Evolutionary conservation across 2,329 filamentous ascomycete genomes (phyloP), one percentile per base, ranked within the genome.

Genomic region (Claviceps maximensis): DNA sequence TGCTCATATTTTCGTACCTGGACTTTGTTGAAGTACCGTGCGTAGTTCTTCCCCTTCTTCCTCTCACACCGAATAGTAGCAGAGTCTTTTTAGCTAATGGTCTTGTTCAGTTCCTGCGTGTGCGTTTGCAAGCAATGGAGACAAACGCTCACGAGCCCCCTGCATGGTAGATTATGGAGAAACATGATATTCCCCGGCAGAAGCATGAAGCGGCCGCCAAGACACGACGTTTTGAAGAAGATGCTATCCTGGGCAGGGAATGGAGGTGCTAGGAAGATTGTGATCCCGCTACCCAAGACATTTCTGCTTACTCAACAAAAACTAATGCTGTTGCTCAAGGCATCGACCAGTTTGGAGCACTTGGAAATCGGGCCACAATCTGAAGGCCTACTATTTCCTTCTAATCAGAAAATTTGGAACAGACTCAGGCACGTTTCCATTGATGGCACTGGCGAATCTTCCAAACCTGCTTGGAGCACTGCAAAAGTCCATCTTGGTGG

Each of bases 1-100:
- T 68, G 27, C 58, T 64, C 12, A 67, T 72, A 8, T 67, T 71
- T 38, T 60, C 59, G n/a, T 62, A 62, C 42, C 56, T 71, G 10
- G 65, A 67, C 50, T 61, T 71, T 21, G 50, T 57, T 3, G 60
- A 62, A 10, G 55, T 67, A 13, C 61, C 67, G 63, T 67, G 59
- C 36, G 60, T 57, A 13, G 3, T 6, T 33, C 25, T 23, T 9
- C n/a, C 7, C 21, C 19, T 9, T 15, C 6, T 23, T 46, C 5
- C 8, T 40, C 8, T 29, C 38, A 41, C 2, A 44, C 4, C 19
- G 4, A 44, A 10, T 13, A 21, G 19, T 6, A 13, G 19, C 15
- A 12, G 5, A 44, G 23, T 23, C 2, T 12, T 7, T 23, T 12
- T 23, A 38, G 40, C 57, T 57, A 19, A 57, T 21, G 12, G n/a